These are phyloP conservation scores for Moricandia arvensis DNA, from an alignment of 345 rosid genomes.

Conservation along the genomic window DNA sequence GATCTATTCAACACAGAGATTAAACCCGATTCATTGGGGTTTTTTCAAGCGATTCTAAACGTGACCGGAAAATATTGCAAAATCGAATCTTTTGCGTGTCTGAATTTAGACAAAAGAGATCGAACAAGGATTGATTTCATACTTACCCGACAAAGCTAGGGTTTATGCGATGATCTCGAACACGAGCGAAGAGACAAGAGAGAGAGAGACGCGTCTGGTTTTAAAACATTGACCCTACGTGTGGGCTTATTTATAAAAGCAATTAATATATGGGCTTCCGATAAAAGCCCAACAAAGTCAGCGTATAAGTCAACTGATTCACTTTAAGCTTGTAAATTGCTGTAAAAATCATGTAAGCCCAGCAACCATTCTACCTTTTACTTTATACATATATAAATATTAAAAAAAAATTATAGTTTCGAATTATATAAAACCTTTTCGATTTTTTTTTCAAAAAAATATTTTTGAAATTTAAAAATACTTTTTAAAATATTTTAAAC, in stretches of 20 bases:
- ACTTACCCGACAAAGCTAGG: conserved; percentile 24
- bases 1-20: background rate
- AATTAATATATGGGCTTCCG: background rate
- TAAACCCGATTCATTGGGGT: background rate
- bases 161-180: background rate
- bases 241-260: background rate
- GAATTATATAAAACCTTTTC: no score
- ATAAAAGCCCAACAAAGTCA: background rate
- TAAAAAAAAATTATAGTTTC: no score
- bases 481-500: no score
- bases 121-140: background rate
- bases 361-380: no score
- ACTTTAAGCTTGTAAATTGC: no score
- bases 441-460: no score
- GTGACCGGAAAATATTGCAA: background rate
- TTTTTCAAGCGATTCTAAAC: background rate
- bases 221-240: background rate
- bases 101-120: background rate
- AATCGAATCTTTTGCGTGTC: background rate
- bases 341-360: no score
- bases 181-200: background rate
- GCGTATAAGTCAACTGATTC: no score
- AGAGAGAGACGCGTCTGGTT: background rate
- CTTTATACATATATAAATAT: no score
- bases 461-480: no score